Evolutionary conservation across 2,329 filamentous ascomycete genomes (phyloP).

Genomic region (Xylaria digitata): DNA sequence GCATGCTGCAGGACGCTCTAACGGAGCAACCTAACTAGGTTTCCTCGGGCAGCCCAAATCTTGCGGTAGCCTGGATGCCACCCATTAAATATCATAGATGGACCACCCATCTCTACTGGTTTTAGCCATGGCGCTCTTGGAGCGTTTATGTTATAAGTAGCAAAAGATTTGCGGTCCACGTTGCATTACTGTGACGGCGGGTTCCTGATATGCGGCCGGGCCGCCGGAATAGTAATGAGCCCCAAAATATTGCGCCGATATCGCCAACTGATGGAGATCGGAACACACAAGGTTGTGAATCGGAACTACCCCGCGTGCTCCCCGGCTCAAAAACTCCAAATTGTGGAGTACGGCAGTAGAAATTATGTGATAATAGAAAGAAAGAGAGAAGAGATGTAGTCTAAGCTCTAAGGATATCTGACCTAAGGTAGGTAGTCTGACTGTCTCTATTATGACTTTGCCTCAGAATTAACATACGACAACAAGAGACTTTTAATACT

Average conservation of each 20-base stretch:
- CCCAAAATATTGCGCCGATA: conserved; percentile 34
- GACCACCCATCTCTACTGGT: neutral
- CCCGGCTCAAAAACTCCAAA: conserved; percentile 6
- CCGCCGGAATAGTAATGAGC: conserved; percentile 26
- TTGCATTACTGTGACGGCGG: neutral
- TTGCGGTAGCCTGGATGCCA: conserved; percentile 27
- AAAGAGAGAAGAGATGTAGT: conserved; percentile 1
- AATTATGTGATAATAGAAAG: conserved; percentile 11
- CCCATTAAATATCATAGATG: conserved; percentile 8
- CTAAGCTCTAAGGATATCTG: neutral
- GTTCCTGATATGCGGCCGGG: conserved; percentile 24
- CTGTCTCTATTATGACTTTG: neutral
- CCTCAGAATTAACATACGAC: neutral
- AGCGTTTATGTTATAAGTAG: conserved; percentile 28
- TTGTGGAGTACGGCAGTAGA: conserved; percentile 18
- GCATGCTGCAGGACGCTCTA: conserved; percentile 1
- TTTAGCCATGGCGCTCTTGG: conserved; percentile 28
- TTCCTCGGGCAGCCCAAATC: conserved; percentile 22
- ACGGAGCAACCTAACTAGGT: conserved; percentile 1
- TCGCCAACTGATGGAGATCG: conserved; percentile 21
- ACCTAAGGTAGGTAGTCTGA: no score
- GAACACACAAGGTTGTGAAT: conserved; percentile 12
- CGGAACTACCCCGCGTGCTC: conserved; percentile 28
- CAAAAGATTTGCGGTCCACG: conserved; percentile 5
- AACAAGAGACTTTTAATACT: conserved; percentile 4